Conservation (phyloP, 2,329 filamentous ascomycete genomes). For the Gnomoniopsis sp. region DNA sequence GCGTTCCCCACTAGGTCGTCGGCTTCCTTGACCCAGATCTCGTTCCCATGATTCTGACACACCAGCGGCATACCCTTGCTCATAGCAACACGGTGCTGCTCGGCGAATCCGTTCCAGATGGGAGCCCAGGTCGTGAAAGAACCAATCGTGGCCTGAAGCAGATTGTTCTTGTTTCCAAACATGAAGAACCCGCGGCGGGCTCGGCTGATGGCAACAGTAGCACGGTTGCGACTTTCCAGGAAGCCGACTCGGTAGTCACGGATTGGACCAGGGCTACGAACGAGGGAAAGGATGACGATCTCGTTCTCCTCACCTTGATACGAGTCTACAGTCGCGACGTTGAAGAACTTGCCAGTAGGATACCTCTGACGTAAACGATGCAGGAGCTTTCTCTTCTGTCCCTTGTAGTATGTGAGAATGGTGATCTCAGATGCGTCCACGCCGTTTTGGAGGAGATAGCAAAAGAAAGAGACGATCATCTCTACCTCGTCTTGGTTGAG, state of each 20-base stretch:
- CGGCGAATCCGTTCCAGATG: constrained; percentile 49
- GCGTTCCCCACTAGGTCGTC: constrained; percentile 46
- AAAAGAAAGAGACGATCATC: constrained; percentile 71
- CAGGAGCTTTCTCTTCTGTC: constrained; percentile 67
- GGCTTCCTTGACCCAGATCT: constrained; percentile 48
- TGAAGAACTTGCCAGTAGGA: constrained; percentile 34
- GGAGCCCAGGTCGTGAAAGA: constrained; percentile 37
- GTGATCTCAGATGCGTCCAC: constrained; percentile 62
- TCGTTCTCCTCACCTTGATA: constrained; percentile 93
- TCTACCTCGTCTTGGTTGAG: constrained; percentile 69
- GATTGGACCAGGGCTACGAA: constrained; percentile 59
- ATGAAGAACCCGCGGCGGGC: constrained; percentile 78
- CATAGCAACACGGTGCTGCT: constrained; percentile 29
- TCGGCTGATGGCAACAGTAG: constrained; percentile 60
- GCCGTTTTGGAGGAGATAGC: constrained; percentile 70
- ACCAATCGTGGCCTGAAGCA: constrained; percentile 42
- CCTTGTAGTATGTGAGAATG: constrained; percentile 83
- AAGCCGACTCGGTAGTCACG: constrained; percentile 62
- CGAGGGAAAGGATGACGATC: constrained; percentile 74
- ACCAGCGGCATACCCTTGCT: constrained; percentile 54
- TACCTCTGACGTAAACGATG: constrained; percentile 37
- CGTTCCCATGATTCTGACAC: constrained; percentile 57
- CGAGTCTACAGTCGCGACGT: constrained; percentile 79
- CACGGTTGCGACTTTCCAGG: constrained; percentile 58
- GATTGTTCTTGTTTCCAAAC: constrained; percentile 68